Evolutionary conservation across 768 basidiomycete species (phyloP).

Genomic region (Suillus luteus): DNA sequence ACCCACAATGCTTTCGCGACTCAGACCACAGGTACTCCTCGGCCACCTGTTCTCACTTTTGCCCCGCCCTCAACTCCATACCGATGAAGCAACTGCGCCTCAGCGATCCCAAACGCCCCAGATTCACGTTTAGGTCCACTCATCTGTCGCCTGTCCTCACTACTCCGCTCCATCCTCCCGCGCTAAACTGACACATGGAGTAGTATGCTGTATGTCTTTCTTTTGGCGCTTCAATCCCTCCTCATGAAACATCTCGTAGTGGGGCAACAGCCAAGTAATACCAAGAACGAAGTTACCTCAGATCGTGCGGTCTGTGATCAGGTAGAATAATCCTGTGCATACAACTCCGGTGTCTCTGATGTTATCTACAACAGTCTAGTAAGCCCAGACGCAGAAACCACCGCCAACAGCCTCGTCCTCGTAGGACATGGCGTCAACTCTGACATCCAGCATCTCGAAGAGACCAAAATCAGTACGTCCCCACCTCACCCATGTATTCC

Average conservation of each 20-base stretch:
- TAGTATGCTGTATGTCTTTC: slow-evolving; percentile 64
- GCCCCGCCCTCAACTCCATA: too few species aligned
- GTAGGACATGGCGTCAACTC: slow-evolving; percentile 61
- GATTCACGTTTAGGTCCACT: too few species aligned
- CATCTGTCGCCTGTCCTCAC: too few species aligned
- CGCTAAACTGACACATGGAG: slow-evolving; percentile 16
- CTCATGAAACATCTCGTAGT: slow-evolving; percentile 43
- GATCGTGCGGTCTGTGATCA: slow-evolving; percentile 72
- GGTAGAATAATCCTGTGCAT: slow-evolving; percentile 40
- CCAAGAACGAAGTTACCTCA: slow-evolving; percentile 69
- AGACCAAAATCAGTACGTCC: slow-evolving; percentile 77
- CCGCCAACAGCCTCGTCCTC: slow-evolving; percentile 68
- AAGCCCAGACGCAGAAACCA: slow-evolving; percentile 76
- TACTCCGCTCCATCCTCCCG: slow-evolving; percentile 3
- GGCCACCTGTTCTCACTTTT: too few species aligned
- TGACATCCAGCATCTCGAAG: slow-evolving; percentile 65
- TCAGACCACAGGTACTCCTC: too few species aligned
- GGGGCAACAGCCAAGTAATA: slow-evolving; percentile 74
- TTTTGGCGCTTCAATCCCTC: slow-evolving; percentile 6
- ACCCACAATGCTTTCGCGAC: too few species aligned
- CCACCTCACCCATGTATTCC: neutral
- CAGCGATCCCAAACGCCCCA: too few species aligned
- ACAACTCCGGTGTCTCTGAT: neutral
- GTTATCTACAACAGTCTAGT: slow-evolving; percentile 56
- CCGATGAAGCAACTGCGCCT: too few species aligned